Base-by-base conservation (phyloP, 2,329 filamentous ascomycete species). In the Tolypocladium nubicola region DNA sequence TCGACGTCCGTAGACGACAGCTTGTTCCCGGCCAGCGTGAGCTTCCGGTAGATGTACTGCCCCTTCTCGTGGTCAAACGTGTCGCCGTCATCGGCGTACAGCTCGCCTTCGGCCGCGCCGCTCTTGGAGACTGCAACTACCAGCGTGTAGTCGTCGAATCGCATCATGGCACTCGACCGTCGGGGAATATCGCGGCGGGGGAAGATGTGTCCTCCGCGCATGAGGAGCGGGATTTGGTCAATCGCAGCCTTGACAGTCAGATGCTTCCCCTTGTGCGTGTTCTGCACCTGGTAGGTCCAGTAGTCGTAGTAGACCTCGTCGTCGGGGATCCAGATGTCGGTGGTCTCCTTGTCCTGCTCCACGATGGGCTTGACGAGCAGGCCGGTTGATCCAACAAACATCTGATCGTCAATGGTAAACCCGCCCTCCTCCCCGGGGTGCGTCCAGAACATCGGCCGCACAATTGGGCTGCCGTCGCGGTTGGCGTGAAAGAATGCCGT, bases 81-180 rank as follows among this genome's bases (percentile, higher is more conserved):
- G 72, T 97, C 92, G 53, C 94, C 94, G 63, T 99, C 94, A 67
- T 99, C 94, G 37, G 90, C 78, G 67, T 99, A 99, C 9, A 99
- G 76, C 53, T 88, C 86, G 35, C 94, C 94, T 53, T 87, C 82
- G 0, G 93, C 90, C 6, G 67, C 57, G 23, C 74, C 78, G 53
- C 63, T 60, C 65, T 86, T 83, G 56, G 87, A 85, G 38, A 95
- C 77, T 1, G 70, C 62, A 2, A 97, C 79, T 2, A 99, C 86
- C 1, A 99, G 82, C 0, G 94, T 99, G 76, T 96, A 96, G 45
- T 95, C 92, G 70, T 99, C 94, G 72, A 86, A 96, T 66, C 84
- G 88, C 94, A 97, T 97, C 52, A 97, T 79, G 23, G 88, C 86
- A 58, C 85, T 89, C 58, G 90, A 96, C 59, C 93, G 85, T 57